Percentiles rank a stretch among this genome's conserved stretches.
Evolutionary conservation across 768 basidiomycete species (phyloP).

Genomic region (Rhizopogon vesiculosus): DNA sequence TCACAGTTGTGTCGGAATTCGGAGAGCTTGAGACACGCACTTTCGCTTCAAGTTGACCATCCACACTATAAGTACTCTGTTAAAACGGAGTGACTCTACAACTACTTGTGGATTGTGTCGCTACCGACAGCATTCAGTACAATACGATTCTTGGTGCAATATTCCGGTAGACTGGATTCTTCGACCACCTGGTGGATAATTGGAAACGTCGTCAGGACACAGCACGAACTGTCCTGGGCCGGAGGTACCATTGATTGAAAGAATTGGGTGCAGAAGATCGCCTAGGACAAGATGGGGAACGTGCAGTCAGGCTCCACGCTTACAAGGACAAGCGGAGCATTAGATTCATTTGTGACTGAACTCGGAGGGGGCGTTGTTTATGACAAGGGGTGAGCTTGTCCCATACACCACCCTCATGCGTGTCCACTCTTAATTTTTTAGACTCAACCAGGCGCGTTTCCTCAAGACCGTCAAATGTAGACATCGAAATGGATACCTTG

Average conservation of each 20-base stretch:
- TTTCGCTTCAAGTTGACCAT: neutral
- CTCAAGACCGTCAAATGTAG: slow-evolving; percentile 86
- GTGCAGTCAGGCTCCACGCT: slow-evolving; percentile 65
- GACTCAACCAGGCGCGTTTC: slow-evolving; percentile 26
- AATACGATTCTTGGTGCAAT: too few relatives aligned
- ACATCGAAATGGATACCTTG: slow-evolving; percentile 76
- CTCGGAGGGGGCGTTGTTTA: slow-evolving; percentile 84
- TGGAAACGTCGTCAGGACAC: neutral
- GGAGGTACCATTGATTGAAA: neutral
- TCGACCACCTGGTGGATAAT: neutral
- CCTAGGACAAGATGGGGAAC: slow-evolving; percentile 61
- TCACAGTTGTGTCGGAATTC: neutral
- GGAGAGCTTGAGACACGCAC: neutral
- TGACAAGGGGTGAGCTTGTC: slow-evolving; percentile 72
- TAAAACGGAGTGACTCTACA: neutral
- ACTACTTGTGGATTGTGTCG: neutral
- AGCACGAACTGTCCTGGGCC: neutral
- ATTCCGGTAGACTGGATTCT: neutral
- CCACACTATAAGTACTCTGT: neutral
- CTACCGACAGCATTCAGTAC: neutral
- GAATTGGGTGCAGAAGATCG: neutral
- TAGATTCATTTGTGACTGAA: slow-evolving; percentile 90
- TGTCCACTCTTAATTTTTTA: slow-evolving; percentile 1
- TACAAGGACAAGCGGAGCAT: slow-evolving; percentile 69
- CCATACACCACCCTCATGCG: neutral